phyloP scores from a whole-genome alignment of 2,329 filamentous ascomycete genomes.

The Monilinia vaccinii-corymbosi region DNA sequence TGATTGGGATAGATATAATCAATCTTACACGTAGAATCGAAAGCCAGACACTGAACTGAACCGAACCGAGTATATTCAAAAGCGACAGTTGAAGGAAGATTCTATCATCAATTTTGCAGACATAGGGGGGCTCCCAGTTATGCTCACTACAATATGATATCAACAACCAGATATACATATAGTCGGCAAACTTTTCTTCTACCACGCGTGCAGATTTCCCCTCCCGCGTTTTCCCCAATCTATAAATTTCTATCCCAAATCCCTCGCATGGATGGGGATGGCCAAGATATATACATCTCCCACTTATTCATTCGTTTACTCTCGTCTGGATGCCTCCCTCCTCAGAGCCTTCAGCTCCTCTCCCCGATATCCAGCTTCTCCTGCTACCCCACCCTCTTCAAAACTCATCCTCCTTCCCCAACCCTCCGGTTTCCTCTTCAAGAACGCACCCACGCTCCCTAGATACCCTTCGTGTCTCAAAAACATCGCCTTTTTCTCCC shows the following conservation, averaged over 20 bases:
- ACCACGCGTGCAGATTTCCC: neutral
- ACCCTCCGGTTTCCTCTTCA: constrained; percentile 81
- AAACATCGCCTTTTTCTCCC: constrained; percentile 91
- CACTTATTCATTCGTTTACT: neutral
- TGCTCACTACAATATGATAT: neutral
- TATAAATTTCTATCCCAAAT: neutral
- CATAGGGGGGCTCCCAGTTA: too few relatives aligned
- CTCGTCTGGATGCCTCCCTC: neutral
- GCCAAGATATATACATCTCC: neutral
- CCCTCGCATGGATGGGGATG: neutral
- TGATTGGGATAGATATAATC: neutral
- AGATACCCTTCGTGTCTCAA: constrained; percentile 92
- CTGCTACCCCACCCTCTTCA: constrained; percentile 20
- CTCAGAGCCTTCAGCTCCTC: neutral
- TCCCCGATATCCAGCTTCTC: neutral
- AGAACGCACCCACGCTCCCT: constrained; percentile 85
- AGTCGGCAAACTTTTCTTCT: neutral
- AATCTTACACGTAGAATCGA: too few relatives aligned
- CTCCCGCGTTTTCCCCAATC: neutral
- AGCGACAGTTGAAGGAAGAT: neutral
- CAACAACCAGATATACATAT: too few relatives aligned
- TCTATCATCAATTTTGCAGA: neutral
- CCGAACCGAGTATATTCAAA: too few relatives aligned
- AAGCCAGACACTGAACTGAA: neutral
- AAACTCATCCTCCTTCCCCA: constrained; percentile 77